Base-by-base conservation (phyloP, 768 basidiomycete species). In the Suillus brevipes region DNA sequence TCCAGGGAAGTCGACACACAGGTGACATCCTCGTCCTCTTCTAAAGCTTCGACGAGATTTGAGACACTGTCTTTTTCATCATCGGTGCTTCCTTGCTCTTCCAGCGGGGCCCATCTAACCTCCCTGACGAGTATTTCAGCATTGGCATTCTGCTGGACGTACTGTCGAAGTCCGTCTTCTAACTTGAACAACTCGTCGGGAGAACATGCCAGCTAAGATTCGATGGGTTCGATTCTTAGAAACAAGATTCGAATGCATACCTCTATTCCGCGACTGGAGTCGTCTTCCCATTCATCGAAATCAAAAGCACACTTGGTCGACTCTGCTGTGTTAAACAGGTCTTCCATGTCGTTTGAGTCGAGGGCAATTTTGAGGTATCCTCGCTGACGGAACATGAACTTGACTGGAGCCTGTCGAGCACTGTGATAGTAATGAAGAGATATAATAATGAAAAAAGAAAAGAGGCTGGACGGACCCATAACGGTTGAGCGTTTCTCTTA, bases 391-490 rank as follows among this genome's bases (percentile, higher is more conserved):
- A 90, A 90, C 81, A 89, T 84, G 72, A 85, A 90, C 66, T 83
- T 84, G 31, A 90, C 88, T 0, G 88, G 84, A 3, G 89, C 79
- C 45, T 87, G 77, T 43, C 84, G 87, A 42, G 86, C 87, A 50
- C 89, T 90, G 68, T 28, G 28, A 28, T 64, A 57, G 42, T 14
- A 36, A 42, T 25, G 14, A 56, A 60, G 60, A 34, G 49, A 40
- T 13, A 9, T 13, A 7, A 6, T 28, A 25, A 13, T 10, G 55
- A 36, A 49, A 9, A 14, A 23, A 23, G 4, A 47, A 23, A 18
- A 43, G 6, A 4, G 25, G 18, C 25, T 36, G 52, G 34, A 67
- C 81, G 55, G 64, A 89, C 88, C 81, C 78, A 64, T 86, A 79
- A 18, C 72, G 70, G 37, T 76, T 78, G 50, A 90, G 71, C 16